Percentiles rank a stretch among this genome's conserved stretches.
phyloP scores from a whole-genome alignment of 2,329 filamentous ascomycete species.

The Achaetomium macrosporum region DNA sequence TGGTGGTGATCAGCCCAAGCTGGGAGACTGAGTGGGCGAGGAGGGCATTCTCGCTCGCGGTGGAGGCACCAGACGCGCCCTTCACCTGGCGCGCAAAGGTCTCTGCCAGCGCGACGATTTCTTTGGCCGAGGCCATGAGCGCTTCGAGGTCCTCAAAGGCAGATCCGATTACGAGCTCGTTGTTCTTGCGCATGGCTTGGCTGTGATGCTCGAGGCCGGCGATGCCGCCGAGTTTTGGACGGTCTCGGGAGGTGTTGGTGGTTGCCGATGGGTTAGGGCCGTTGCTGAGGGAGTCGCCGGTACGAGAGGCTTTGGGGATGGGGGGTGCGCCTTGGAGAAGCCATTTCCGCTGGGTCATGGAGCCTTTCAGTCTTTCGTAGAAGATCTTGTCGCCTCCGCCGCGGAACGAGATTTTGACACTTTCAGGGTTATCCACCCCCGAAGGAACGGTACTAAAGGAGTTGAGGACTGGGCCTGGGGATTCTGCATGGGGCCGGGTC shows the following conservation, averaged over 20 bases:
- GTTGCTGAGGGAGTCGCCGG: constrained; percentile 33
- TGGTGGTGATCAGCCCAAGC: constrained; percentile 85
- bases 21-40: constrained; percentile 78
- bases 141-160: constrained; percentile 96
- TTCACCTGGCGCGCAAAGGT: constrained; percentile 68
- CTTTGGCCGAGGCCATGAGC: constrained; percentile 94
- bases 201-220: constrained; percentile 85
- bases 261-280: constrained; percentile 12
- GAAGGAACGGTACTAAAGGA: constrained; percentile 28
- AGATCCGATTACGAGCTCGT: constrained; percentile 84
- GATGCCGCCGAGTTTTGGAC: constrained; percentile 71
- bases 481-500: constrained; percentile 55
- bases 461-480: constrained; percentile 66
- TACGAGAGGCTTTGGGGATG: constrained; percentile 58
- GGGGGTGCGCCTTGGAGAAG: constrained; percentile 84
- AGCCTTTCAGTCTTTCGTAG: constrained; percentile 78
- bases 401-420: constrained; percentile 87
- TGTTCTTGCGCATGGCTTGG: constrained; percentile 80
- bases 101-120: constrained; percentile 90
- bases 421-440: constrained; percentile 57
- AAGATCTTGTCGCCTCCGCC: constrained; percentile 86
- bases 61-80: constrained; percentile 31
- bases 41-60: constrained; percentile 61
- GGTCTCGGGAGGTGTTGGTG: constrained; percentile 24
- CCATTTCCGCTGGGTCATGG: constrained; percentile 93